Evolutionary conservation across 352 stramenopile genomes (phyloP), one percentile per base, ranked within the genome.

Genomic region (Pythium scleroteichum): DNA sequence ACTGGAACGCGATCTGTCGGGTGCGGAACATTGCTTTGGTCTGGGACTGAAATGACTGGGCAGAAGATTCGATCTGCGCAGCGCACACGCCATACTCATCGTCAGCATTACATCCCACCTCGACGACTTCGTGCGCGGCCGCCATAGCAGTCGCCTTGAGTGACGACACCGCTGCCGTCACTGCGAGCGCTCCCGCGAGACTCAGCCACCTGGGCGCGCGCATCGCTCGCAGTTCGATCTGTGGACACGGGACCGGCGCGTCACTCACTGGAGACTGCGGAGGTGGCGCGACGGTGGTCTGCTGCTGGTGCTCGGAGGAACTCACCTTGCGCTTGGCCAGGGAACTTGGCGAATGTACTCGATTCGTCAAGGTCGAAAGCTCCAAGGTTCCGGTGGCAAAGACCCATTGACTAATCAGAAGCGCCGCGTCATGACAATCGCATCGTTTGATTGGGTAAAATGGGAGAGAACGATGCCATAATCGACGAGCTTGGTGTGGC

Each of bases 1-100:
- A 90, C 51, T 82, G 78, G 62, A 59, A 64, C 6, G 73, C 75
- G 46, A 88, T 75, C 19, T 68, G 58, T 40, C 75, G 67, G 6
- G 73, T 47, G 14, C 49, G 47, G 57, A 73, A 70, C 61, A 69
- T 69, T 32, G 46, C 20, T 48, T 6, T 5, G 19, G 20, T 64
- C 4, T 80, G 32, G 1, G 68, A 69, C 50, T 80, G 78, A 24
- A 81, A 44, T 32, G 82, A 87, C 5, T 44, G 38, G 38, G 6
- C 38, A 13, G 14, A 13, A 19, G 38, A 44, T 44, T 66, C 55
- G 45, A 82, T 87, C 53, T 82, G 72, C 38, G 64, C 57, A 8
- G 24, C 24, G 7, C 73, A 75, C 35, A 87, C 66, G 33, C 69
- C 61, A 57, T 83, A 78, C 32, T 76, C 56, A 23, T 76, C 56